Evolutionary conservation across 2,329 filamentous ascomycete species (phyloP), one percentile per base, ranked within the genome.

Genomic region (Paraconiothyrium sp.): DNA sequence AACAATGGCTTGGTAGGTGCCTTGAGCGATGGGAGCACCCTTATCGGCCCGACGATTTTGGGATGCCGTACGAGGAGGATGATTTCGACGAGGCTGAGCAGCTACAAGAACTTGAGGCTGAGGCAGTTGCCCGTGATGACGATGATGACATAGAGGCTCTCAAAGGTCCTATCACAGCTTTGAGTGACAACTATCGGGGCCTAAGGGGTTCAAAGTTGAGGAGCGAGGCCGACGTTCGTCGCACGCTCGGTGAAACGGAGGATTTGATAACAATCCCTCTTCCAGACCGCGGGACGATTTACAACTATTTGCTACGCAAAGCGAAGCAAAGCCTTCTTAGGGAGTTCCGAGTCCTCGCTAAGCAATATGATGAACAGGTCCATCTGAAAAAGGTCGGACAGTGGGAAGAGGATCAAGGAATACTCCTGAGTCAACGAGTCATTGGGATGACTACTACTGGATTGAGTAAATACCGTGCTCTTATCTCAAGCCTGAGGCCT

Each of bases 391-490:
- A 86, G 54, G 83, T 86, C 22, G 84, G 84, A 16, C 84, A 82
- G 30, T 90, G 85, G 83, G 84, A 89, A 60, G 81, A 83, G 39
- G 85, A 87, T 56, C 81, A 85, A 37, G 86, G 86, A 54, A 54
- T 75, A 4, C 64, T 75, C 22, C 59, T 64, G 54, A 55, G 67
- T 3, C 81, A 85, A 5, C 86, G 83, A 58, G 74, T 90, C 30
- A 84, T 90, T 55, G 88, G 88, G 9, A 84, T 89, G 82, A 97
- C 93, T 0, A 93, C 91, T 0, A 96, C 93, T 0, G 92, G 92
- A 0, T 74, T 96, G 9, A 90, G 89, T 76, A 96, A 96, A 68
- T 94, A 95, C 63, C 88, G 92, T 3, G 86, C 85, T 0, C 81
- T 94, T 2, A 81, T 96, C 24, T 83, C 88, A 0, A 86, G 86